Percentiles rank a stretch among this genome's conserved stretches.
These are phyloP conservation scores for Clarkia xantiana DNA, from an alignment of 345 rosid species.

Conservation along the genomic window DNA sequence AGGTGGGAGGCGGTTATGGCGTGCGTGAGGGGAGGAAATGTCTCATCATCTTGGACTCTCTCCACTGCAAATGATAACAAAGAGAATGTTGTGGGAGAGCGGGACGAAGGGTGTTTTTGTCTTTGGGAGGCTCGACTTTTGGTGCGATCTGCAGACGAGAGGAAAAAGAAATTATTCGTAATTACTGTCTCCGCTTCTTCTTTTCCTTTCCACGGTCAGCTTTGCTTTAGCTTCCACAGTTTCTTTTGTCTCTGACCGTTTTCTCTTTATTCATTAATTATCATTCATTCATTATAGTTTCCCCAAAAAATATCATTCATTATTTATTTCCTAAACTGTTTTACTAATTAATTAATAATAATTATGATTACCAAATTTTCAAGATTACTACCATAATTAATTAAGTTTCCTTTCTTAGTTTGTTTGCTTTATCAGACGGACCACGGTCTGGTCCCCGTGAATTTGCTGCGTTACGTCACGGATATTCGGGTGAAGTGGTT, in stretches of 20 bases:
- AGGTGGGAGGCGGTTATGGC: neutral
- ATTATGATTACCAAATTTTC: no score
- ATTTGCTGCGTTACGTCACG: no score
- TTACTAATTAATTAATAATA: no score
- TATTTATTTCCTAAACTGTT: no score
- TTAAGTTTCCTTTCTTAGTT: no score
- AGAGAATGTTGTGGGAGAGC: slow-evolving; percentile 9
- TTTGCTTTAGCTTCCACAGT: neutral
- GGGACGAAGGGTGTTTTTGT: slow-evolving; percentile 4
- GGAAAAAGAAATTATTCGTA: neutral
- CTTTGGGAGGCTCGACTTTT: neutral
- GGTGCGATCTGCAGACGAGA: neutral
- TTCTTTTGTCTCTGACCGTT: neutral
- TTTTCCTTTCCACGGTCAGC: neutral
- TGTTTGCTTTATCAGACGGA: no score
- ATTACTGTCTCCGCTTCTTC: slow-evolving; percentile 3
- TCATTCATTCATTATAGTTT: no score
- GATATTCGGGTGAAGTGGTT: no score
- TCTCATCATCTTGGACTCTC: neutral
- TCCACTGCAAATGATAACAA: neutral
- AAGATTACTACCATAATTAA: no score
- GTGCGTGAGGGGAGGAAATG: neutral
- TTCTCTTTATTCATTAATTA: neutral
- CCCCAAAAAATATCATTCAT: no score
- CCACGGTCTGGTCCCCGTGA: no score